Evolutionary conservation across 2,329 filamentous ascomycete species (phyloP), one percentile per base, ranked within the genome.

Genomic region (Epicoccum sorghinum): DNA sequence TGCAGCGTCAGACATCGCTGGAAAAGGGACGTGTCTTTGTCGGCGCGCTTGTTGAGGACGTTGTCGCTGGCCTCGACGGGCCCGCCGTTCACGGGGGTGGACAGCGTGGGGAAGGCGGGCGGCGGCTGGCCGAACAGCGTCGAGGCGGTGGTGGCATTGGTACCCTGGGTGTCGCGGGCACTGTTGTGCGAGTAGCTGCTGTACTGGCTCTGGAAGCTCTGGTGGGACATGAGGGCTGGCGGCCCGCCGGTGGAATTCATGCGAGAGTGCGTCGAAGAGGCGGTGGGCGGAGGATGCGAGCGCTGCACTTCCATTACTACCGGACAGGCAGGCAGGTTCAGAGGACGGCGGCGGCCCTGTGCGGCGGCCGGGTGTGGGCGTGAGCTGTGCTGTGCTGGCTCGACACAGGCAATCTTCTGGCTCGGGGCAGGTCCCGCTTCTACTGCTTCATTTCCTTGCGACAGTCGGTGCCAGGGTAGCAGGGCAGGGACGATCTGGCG

Each of bases 11-110:
- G 84, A 74, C 95, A 98, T 75, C 96, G 96, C 76, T 98, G 93
- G 76, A 96, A 99, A 23, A 99, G 85, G 9, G 93, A 97, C 55
- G 89, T 85, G 51, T 90, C 91, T 62, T 95, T 93, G 74, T 96
- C 93, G 73, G 93, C 95, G 73, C 91, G 90, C 76, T 93, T 90
- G 78, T 99, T 99, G 82, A 99, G 96, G 74, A 99, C 96, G 76
- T 96, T 97, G 74, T 90, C 85, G 55, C 89, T 91, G 57, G 92
- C 89, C 67, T 91, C 79, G 58, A 93, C 84, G 56, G 85, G 85
- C 40, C 86, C 86, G 55, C 81, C 84, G 58, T 81, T 78, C 52
- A 73, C 65, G 47, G 76, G 75, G 13, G 76, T 75, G 13, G 73
- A 58, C 52, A 64, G 55, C 43, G 65, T 64, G 63, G 64, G 69